Evolutionary conservation across 192 early-diverging fungal genomes (phyloP).

Genomic region (Diversispora eburnea): DNA sequence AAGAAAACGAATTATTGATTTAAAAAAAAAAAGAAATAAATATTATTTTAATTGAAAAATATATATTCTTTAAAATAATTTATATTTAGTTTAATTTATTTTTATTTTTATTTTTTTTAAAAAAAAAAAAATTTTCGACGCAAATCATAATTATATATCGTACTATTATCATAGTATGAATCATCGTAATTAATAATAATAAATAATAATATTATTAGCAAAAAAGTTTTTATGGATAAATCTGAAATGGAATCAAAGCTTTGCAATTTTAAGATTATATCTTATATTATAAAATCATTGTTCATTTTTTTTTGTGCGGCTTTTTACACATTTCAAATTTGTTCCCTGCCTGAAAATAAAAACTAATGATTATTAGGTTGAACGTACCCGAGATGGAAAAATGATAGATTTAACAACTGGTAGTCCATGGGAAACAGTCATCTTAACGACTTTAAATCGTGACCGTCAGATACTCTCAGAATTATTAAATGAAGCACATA

Average conservation of each 20-base stretch:
- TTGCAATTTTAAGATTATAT: neutral
- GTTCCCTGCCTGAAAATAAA: neutral
- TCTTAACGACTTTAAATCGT: conserved; percentile 80
- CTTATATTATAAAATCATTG: too few species aligned
- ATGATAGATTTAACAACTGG: conserved; percentile 92
- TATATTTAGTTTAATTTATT: too few species aligned
- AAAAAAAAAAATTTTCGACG: too few species aligned
- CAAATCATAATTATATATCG: too few species aligned
- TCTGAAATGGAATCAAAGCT: conserved; percentile 1
- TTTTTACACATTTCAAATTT: neutral
- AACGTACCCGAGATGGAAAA: conserved; percentile 77
- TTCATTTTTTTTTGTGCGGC: neutral
- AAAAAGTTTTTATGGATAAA: neutral
- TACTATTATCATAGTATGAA: too few species aligned
- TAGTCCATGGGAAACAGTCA: conserved; percentile 92
- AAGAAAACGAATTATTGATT: too few species aligned
- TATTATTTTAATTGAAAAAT: too few species aligned
- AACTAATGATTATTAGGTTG: conserved; percentile 42
- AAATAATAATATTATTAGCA: too few species aligned
- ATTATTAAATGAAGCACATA: conserved; percentile 79
- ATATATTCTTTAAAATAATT: too few species aligned
- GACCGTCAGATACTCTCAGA: conserved; percentile 74
- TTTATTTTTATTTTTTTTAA: too few species aligned
- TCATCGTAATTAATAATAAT: too few species aligned
- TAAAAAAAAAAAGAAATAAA: too few species aligned